Evolutionary conservation across 108 stramenopile genomes (phyloP), one percentile per base, ranked within the genome.

Genomic region (Mayamaea pseudoterrestris): DNA sequence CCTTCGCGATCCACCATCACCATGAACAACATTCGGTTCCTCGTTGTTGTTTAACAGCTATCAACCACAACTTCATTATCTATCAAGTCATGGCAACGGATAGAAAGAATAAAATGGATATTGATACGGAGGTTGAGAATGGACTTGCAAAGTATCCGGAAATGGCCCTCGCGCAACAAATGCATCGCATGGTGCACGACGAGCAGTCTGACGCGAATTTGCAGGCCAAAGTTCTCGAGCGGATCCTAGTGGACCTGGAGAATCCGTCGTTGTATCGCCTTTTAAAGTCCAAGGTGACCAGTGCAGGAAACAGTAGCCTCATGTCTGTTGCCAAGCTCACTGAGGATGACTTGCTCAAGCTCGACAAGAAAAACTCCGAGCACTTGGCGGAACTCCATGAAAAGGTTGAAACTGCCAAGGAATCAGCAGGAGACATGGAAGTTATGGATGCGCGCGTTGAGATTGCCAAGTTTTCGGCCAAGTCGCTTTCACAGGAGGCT

Each of bases 381-480:
- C 60, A 63, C 5, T 32, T 83, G 51, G 35, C 63, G 43, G 48
- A 56, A 21, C 52, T 84, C 4, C 64, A 78, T 35, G 57, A 43
- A 6, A 73, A 67, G 32, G 66, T 83, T 0, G 58, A 74, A 47
- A 76, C 82, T 46, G 94, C 94, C 28, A 72, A 80, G 55, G 91
- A 90, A 47, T 84, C 80, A 55, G 83, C 83, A 3, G 95, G 95
- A n/a, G 96, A 99, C 53, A 93, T 92, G 80, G 98, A 99, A 71
- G 93, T 99, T 39, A 71, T 97, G 63, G 91, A 96, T 21, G 93
- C 93, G 5, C 53, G 75, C 25, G 65, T 94, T 48, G 74, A 65
- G 44, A 53, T 81, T 27, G 98, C 95, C n/a, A 60, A 78, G 44
- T 87, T 90, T 74, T 70, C 65, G 25, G 90, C 93, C 27, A 80